These are phyloP conservation scores for Hyaloscypha variabilis DNA, from an alignment of 495 filamentous ascomycete genomes.

Conservation along the genomic window DNA sequence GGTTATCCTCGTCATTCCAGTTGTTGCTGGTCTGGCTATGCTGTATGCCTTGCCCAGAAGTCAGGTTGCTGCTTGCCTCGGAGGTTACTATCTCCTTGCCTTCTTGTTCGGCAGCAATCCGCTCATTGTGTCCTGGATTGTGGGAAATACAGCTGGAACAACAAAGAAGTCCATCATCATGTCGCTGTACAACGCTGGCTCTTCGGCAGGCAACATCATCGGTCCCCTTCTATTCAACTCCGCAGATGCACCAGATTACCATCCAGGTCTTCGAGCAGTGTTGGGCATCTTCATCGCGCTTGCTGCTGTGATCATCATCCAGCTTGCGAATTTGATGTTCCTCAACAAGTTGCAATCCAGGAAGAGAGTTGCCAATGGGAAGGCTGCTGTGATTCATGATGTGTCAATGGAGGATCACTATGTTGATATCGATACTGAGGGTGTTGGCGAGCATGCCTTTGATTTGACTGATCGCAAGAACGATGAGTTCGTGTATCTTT, in stretches of 20 bases:
- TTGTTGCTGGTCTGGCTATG: constrained; percentile 57
- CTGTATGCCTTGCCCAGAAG: constrained; percentile 50
- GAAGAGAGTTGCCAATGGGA: constrained; percentile 57
- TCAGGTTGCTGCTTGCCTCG: constrained; percentile 48
- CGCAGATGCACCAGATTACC: constrained; percentile 61
- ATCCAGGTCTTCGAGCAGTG: constrained; percentile 55
- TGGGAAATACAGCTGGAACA: constrained; percentile 68
- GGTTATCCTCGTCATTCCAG: constrained; percentile 51
- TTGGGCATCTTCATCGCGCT: constrained; percentile 59
- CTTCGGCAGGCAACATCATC: constrained; percentile 67
- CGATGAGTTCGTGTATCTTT: constrained; percentile 70
- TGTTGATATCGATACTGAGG: constrained; percentile 37
- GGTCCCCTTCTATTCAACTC: constrained; percentile 67
- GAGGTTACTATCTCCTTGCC: constrained; percentile 63
- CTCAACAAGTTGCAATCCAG: constrained; percentile 57
- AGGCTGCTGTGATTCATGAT: constrained; percentile 57
- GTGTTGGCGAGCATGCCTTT: constrained; percentile 43
- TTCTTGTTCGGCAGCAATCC: constrained; percentile 61
- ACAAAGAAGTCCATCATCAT: constrained; percentile 67
- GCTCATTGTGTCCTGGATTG: constrained; percentile 48
- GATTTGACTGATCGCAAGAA: constrained; percentile 67
- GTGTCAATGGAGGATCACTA: constrained; percentile 50
- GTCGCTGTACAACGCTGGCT: constrained; percentile 62
- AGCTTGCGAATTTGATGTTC: constrained; percentile 52
- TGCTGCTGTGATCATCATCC: constrained; percentile 48